Base-by-base conservation (phyloP, 2,329 filamentous ascomycete species). In the Xylaria sp. region DNA sequence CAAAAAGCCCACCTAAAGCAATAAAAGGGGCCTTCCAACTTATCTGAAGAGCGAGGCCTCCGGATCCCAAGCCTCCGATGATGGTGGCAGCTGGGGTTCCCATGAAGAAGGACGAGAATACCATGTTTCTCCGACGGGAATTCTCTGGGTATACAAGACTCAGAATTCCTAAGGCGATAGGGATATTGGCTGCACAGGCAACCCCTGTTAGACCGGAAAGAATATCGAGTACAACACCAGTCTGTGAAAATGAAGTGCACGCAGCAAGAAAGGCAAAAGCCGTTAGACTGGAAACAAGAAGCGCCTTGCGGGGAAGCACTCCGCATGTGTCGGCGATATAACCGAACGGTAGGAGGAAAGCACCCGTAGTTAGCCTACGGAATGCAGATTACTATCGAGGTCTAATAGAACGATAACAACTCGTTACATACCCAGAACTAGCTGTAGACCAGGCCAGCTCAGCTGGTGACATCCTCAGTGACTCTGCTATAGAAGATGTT, bases 41-140 rank as follows among this genome's bases (percentile, higher is more conserved):
- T 17, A 77, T 67, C 32, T 69, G 50, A 1, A 75, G 69, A 50
- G 75, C 73, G n/a, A 78, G 69, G 8, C 71, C 75, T 12, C 78
- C 78, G 4, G 77, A 78, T 30, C 76, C 76, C n/a, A 79, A 65
- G 19, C 78, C 76, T 8, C 78, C 78, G 27, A 79, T 72, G 27
- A 79, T 75, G 4, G 76, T 78, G 3, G 77, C 77, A 11, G 74
- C 71, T 9, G 77, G 75, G 1, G 75, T 78, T 12, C 78, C 78
- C 74, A 78, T 78, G 34, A 79, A 72, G 61, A 79, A 78, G 30
- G 77, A 75, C 1, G 77, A 77, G 57, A 79, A 79, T 17, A 76
- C 76, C 45, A 78, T 67, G 51, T 78, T 78, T 61, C 75, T 76
- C 39, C 78, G 77, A 12, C 75, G 77, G 7, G 77, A 78, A 11